These are phyloP conservation scores for Litsea cubeba DNA, from an alignment of 164 flowering plant genomes.

Conservation along the genomic window DNA sequence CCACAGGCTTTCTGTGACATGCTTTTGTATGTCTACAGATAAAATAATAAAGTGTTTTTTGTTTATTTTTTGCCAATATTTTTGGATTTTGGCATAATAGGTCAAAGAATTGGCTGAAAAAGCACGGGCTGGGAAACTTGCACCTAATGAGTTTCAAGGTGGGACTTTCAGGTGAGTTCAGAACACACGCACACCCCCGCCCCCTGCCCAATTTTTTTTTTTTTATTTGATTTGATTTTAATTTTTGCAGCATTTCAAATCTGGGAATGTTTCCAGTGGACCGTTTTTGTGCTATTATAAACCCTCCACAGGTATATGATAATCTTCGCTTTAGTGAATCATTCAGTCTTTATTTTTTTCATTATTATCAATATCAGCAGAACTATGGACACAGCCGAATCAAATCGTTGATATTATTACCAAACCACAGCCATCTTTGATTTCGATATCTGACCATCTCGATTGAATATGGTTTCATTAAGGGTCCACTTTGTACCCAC, in stretches of 20 bases:
- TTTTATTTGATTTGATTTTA: neutral
- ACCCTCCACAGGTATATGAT: constrained; percentile 83
- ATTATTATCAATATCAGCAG: too few species aligned
- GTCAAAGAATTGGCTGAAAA: constrained; percentile 92
- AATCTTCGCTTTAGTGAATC: neutral
- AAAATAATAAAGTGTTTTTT: neutral
- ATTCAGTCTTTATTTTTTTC: neutral
- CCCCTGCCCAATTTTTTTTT: neutral
- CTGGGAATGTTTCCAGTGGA: constrained; percentile 99
- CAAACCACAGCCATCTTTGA: too few species aligned
- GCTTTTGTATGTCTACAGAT: neutral
- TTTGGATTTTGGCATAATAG: constrained; percentile 23
- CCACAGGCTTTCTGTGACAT: neutral
- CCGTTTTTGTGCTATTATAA: constrained; percentile 88
- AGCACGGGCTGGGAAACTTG: constrained; percentile 83
- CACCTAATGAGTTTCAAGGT: constrained; percentile 90
- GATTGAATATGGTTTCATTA: too few species aligned
- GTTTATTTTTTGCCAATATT: neutral
- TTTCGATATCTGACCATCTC: too few species aligned
- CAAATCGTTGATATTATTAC: too few species aligned
- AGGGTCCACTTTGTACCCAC: too few species aligned
- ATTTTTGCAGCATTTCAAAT: constrained; percentile 86
- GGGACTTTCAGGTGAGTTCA: constrained; percentile 83
- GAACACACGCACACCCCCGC: neutral
- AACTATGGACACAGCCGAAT: too few species aligned